Conservation (phyloP, 2,329 filamentous ascomycete genomes). For the Sarocladiaceae sp. region DNA sequence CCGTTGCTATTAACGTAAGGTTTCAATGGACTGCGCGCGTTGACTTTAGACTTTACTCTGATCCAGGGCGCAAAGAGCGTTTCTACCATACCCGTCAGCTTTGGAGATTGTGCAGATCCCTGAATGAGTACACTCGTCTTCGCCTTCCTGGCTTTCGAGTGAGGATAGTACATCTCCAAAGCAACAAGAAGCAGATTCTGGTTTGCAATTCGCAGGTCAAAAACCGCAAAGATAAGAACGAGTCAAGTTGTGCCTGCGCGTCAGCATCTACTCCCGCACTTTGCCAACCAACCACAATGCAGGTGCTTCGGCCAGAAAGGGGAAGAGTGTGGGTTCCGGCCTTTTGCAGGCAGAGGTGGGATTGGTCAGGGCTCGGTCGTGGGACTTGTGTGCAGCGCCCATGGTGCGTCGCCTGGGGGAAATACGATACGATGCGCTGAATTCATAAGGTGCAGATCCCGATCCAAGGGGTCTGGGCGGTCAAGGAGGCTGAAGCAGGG, state of each 20-base stretch:
- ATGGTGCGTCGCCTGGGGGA: neutral
- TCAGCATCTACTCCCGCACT: neutral
- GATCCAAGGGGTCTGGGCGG: neutral
- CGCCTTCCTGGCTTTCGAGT: too few relatives aligned
- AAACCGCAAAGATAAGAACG: neutral
- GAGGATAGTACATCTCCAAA: neutral
- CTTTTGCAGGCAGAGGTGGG: neutral
- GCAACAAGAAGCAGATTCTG: neutral
- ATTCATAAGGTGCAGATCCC: conserved; percentile 1
- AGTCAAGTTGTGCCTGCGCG: neutral
- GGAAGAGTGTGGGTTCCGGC: neutral
- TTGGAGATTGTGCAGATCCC: too few relatives aligned
- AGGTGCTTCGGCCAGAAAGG: conserved; percentile 1
- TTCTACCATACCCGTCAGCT: neutral
- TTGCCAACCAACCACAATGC: neutral
- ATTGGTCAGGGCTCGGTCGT: neutral
- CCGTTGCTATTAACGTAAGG: conserved; percentile 8
- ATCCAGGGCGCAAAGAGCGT: conserved; percentile 2
- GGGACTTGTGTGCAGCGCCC: conserved; percentile 3
- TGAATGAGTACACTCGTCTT: too few relatives aligned
- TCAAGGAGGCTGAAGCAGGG: neutral
- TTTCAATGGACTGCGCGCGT: conserved; percentile 6
- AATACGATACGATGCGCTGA: neutral
- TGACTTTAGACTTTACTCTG: neutral
- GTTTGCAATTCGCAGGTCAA: neutral